Conservation (phyloP, 495 filamentous ascomycete genomes). For the Xylaria intraflava region DNA sequence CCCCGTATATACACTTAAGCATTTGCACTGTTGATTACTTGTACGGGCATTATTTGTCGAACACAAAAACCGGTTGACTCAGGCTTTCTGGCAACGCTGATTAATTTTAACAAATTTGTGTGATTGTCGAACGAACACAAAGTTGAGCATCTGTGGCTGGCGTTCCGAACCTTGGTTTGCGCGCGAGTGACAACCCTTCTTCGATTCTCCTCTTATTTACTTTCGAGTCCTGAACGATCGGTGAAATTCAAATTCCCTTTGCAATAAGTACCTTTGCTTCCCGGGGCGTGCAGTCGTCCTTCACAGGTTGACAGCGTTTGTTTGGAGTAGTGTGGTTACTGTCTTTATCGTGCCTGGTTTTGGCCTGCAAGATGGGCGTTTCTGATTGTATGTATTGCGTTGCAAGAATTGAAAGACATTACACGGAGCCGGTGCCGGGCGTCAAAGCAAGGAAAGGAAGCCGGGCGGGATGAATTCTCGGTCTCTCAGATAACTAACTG, state of each 20-base stretch:
- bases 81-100: background rate
- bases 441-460: background rate
- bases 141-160: conserved; percentile 8
- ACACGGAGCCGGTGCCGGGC: background rate
- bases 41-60: conserved; percentile 5
- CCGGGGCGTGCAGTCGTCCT: conserved; percentile 12
- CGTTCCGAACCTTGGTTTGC: conserved; percentile 7
- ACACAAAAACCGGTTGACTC: background rate
- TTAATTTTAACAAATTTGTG: background rate
- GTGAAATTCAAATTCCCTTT: conserved; percentile 3
- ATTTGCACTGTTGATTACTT: conserved; percentile 8
- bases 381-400: conserved; percentile 6
- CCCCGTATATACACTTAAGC: conserved; percentile 10
- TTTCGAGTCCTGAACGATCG: background rate
- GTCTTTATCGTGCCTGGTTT: conserved; percentile 16
- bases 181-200: background rate
- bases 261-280: conserved; percentile 17
- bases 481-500: background rate
- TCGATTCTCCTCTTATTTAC: conserved; percentile 4
- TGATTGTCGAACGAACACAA: background rate
- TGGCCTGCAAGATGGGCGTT: conserved; percentile 16
- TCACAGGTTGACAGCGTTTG: conserved; percentile 15
- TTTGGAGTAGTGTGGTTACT: conserved; percentile 24
- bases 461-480: background rate
- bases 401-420: conserved; percentile 2